Evolutionary conservation across 108 stramenopile species (phyloP).

Genomic region (Nitzschia putrida): DNA sequence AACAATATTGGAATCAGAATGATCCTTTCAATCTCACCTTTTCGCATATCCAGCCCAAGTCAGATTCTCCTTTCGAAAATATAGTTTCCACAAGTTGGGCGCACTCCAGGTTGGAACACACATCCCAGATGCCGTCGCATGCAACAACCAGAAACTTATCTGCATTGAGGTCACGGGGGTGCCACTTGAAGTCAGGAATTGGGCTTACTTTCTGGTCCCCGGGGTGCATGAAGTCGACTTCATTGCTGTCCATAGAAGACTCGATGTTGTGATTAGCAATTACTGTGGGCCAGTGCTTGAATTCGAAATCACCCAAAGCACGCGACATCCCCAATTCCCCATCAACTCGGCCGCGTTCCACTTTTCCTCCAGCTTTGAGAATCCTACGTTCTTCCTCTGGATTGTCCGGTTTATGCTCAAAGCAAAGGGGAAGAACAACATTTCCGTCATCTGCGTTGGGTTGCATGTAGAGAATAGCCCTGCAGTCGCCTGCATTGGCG

Average conservation of each 20-base stretch:
- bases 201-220: constrained; percentile 81
- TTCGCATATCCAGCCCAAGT: constrained; percentile 83
- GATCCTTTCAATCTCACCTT: constrained; percentile 35
- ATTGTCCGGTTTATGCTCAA: constrained; percentile 94
- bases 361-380: constrained; percentile 71
- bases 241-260: neutral
- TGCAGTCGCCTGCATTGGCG: constrained; percentile 96
- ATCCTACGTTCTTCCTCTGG: constrained; percentile 71
- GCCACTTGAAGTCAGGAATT: constrained; percentile 77
- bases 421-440: constrained; percentile 81
- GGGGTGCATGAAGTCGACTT: constrained; percentile 18
- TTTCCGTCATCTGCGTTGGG: constrained; percentile 15
- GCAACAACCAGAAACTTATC: constrained; percentile 89
- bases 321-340: constrained; percentile 94
- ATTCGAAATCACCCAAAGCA: constrained; percentile 89
- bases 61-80: constrained; percentile 69
- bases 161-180: constrained; percentile 51
- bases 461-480: constrained; percentile 40
- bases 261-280: constrained; percentile 5
- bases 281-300: constrained; percentile 51
- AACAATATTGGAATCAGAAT: no score
- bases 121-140: constrained; percentile 97
- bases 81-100: constrained; percentile 66
- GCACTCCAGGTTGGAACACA: constrained; percentile 76
- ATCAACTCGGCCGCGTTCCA: constrained; percentile 85